Conservation (phyloP, 2,329 filamentous ascomycete species). For the Trichophyton equinum region DNA sequence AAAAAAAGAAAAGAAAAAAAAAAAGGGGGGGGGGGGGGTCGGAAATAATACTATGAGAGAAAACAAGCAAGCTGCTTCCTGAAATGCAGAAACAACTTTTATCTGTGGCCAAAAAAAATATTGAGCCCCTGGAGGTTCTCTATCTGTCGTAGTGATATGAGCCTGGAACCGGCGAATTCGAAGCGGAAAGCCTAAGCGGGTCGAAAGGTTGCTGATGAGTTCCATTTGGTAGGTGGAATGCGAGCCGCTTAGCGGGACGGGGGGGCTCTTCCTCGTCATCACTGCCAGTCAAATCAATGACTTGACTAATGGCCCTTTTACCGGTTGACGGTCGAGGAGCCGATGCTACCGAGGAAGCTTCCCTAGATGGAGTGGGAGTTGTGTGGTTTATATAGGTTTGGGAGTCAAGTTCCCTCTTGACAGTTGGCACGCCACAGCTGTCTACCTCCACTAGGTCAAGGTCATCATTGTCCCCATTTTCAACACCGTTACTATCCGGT, state of each 20-base stretch:
- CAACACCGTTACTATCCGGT: conserved; percentile 25
- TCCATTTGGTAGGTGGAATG: conserved; percentile 14
- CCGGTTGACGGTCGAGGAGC: conserved; percentile 24
- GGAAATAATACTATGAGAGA: not conserved
- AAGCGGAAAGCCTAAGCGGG: not conserved
- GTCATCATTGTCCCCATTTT: conserved; percentile 36
- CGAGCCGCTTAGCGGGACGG: conserved; percentile 25
- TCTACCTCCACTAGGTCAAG: conserved; percentile 42
- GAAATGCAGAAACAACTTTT: not conserved
- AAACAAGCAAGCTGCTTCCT: not conserved
- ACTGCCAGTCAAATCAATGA: conserved; percentile 45
- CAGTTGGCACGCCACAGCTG: conserved; percentile 22
- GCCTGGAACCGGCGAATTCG: not conserved
- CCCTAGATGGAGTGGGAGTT: conserved; percentile 25
- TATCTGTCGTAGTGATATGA: not conserved
- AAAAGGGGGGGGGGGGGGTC: not conserved
- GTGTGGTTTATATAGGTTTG: conserved; percentile 15
- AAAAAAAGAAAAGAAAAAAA: not conserved
- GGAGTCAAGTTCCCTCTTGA: conserved; percentile 28
- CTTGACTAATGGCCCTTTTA: conserved; percentile 36
- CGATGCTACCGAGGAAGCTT: conserved; percentile 30
- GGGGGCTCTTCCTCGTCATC: conserved; percentile 38
- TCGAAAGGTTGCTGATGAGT: not conserved
- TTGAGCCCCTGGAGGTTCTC: not conserved
- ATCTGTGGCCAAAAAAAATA: not conserved